Conservation (phyloP, 148 eudicot species). For the Pharnaceum exiguum region DNA sequence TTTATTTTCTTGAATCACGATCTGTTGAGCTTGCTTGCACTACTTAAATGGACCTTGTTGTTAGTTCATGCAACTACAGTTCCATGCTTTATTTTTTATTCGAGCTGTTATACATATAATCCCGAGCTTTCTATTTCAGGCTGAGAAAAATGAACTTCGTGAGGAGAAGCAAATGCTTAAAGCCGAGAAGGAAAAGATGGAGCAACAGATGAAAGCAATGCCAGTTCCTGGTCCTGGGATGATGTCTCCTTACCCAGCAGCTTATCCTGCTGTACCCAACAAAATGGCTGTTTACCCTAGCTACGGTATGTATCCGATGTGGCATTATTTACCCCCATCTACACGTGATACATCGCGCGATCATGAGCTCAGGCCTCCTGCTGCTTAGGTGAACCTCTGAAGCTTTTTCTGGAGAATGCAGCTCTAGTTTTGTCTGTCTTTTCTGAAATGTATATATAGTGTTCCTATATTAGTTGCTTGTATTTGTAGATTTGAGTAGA, state of each 20-base stretch:
- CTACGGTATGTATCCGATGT: slow-evolving; percentile 79
- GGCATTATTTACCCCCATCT: slow-evolving; percentile 76
- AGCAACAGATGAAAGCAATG: slow-evolving; percentile 57
- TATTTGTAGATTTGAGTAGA: slow-evolving; percentile 4
- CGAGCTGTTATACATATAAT: background rate
- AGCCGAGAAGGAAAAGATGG: slow-evolving; percentile 72
- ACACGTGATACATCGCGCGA: slow-evolving; percentile 71
- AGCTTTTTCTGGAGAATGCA: slow-evolving; percentile 4
- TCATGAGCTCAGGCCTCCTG: slow-evolving; percentile 91
- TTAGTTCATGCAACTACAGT: background rate
- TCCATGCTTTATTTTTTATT: background rate
- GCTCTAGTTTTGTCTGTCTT: slow-evolving; percentile 19
- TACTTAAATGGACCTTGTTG: background rate
- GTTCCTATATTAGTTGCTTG: slow-evolving; percentile 4
- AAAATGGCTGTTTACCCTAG: slow-evolving; percentile 73
- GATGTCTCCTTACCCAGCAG: slow-evolving; percentile 43
- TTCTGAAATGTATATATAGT: slow-evolving; percentile 26
- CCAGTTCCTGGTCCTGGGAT: slow-evolving; percentile 35
- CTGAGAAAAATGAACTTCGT: slow-evolving; percentile 91
- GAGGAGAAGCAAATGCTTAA: slow-evolving; percentile 72
- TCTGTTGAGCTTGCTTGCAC: background rate
- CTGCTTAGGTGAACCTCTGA: slow-evolving; percentile 46
- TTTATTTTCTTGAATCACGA: too few species aligned
- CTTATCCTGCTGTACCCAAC: slow-evolving; percentile 51
- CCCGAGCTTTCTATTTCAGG: slow-evolving; percentile 35